A percentile compares a stretch with the other conserved stretches of the same genome.
These are phyloP conservation scores for Pezicula neosporulosa DNA, from an alignment of 2,329 filamentous ascomycete genomes.

Conservation along the genomic window DNA sequence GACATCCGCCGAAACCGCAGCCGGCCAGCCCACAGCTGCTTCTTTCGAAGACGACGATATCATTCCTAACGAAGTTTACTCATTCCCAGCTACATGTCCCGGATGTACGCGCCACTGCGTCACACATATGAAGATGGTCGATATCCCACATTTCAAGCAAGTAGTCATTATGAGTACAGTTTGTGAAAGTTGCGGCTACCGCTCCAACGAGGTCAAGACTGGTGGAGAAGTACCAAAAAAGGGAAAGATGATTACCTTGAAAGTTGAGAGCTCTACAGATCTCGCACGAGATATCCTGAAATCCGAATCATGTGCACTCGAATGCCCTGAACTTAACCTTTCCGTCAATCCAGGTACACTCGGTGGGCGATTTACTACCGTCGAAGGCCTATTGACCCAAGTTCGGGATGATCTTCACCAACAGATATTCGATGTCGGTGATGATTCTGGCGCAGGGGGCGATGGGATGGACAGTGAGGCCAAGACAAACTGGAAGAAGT, in stretches of 20 bases:
- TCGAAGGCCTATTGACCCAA: conserved; percentile 90
- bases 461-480: conserved; percentile 71
- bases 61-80: conserved; percentile 87
- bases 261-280: conserved; percentile 67
- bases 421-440: conserved; percentile 79
- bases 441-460: conserved; percentile 55
- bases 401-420: conserved; percentile 84
- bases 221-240: conserved; percentile 86
- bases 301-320: conserved; percentile 84
- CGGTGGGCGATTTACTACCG: conserved; percentile 92
- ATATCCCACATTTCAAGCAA: conserved; percentile 97
- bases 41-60: conserved; percentile 66
- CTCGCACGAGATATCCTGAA: conserved; percentile 93
- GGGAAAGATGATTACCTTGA: conserved; percentile 78
- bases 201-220: conserved; percentile 96
- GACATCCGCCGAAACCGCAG: conserved; percentile 43
- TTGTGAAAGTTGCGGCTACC: conserved; percentile 89
- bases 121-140: conserved; percentile 98
- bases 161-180: conserved; percentile 94
- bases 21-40: conserved; percentile 36
- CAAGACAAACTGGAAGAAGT: conserved; percentile 71
- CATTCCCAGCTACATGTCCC: conserved; percentile 87
- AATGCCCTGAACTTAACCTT: conserved; percentile 83
- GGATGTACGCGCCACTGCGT: conserved; percentile 83
- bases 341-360: conserved; percentile 90